Conservation (phyloP, 1,284 basidiomycete genomes). For the Takashimella tepidaria region DNA sequence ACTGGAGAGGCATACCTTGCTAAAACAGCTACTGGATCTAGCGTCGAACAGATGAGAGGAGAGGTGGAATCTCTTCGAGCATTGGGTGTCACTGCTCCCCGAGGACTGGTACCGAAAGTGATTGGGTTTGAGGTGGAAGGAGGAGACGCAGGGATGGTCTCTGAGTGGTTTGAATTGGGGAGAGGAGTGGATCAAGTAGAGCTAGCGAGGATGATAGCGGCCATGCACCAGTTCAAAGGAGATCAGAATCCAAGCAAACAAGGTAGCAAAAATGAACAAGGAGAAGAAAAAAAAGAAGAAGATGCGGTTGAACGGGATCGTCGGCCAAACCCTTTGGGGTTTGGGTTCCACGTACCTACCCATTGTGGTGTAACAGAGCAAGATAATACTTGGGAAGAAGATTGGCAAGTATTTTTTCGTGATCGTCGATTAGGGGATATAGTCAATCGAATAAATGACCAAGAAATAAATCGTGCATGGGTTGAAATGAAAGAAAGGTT, state of each 20-base stretch:
- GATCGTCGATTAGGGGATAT: slow-evolving; percentile 56
- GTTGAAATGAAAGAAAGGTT: slow-evolving; percentile 59
- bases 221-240: slow-evolving; percentile 52
- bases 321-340: no score
- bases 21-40: slow-evolving; percentile 18
- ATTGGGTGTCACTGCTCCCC: slow-evolving; percentile 59
- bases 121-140: slow-evolving; percentile 52
- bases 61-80: slow-evolving; percentile 67
- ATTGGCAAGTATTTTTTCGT: slow-evolving; percentile 63
- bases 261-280: no score
- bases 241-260: no score
- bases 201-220: slow-evolving; percentile 55
- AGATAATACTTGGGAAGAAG: slow-evolving; percentile 69
- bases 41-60: slow-evolving; percentile 56
- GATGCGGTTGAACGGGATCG: no score
- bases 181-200: slow-evolving; percentile 51
- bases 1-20: slow-evolving; percentile 20
- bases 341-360: slow-evolving; percentile 71
- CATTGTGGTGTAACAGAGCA: slow-evolving; percentile 74
- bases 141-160: slow-evolving; percentile 55
- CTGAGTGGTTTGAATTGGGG: slow-evolving; percentile 62
- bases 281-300: no score
- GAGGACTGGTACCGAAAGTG: slow-evolving; percentile 60
- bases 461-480: slow-evolving; percentile 55
- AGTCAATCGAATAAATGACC: slow-evolving; percentile 52